Conservation (phyloP, 164 flowering plant species). For the Stephania japonica region DNA sequence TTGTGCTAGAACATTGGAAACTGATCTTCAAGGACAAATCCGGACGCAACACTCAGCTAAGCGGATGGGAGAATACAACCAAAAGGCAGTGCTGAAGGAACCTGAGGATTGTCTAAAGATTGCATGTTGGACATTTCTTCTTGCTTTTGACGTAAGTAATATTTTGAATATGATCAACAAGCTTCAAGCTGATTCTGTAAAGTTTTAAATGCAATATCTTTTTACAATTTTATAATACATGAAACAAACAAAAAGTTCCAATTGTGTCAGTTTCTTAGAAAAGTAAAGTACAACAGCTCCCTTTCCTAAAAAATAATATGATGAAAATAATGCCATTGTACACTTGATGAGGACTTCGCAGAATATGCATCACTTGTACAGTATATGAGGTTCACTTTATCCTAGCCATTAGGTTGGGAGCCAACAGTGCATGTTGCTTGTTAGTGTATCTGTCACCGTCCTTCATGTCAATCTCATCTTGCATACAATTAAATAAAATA, state of each 20-base stretch:
- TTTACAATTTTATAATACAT: neutral
- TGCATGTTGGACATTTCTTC: neutral
- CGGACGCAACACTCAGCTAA: neutral
- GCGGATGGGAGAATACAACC: neutral
- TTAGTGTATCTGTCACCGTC: too few relatives aligned
- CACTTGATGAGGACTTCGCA: neutral
- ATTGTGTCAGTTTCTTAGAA: neutral
- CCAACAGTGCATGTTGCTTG: too few relatives aligned
- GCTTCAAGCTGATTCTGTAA: neutral
- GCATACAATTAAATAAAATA: too few relatives aligned
- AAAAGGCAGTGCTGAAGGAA: neutral
- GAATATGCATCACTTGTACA: neutral
- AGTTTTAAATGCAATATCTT: neutral
- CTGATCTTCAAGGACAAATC: neutral
- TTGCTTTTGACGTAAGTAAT: neutral
- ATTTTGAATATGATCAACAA: neutral
- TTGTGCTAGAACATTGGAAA: neutral
- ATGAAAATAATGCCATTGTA: neutral
- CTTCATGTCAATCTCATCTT: too few relatives aligned
- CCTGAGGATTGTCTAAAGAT: neutral
- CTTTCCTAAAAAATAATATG: neutral
- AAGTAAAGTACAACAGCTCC: neutral
- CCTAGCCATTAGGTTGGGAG: too few relatives aligned
- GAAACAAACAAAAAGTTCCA: neutral
- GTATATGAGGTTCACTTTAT: too few relatives aligned